phyloP scores from a whole-genome alignment of 2,329 filamentous ascomycete genomes.

The Aspergillus brunneoviolaceus region DNA sequence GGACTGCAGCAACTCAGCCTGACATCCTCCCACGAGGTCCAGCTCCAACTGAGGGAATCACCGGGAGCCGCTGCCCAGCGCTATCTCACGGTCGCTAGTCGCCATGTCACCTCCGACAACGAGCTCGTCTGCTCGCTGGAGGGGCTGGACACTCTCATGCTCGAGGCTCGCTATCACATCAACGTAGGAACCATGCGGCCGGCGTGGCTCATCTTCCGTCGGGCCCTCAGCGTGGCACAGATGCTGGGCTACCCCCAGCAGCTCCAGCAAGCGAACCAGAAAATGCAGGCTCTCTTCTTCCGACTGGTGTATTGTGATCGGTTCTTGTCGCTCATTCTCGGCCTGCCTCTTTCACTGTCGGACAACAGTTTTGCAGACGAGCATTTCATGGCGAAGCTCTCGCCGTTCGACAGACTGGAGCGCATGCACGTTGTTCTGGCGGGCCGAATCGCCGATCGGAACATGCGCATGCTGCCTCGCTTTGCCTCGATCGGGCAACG shows the following conservation, averaged over 20 bases:
- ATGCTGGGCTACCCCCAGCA: background rate
- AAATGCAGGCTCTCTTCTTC: background rate
- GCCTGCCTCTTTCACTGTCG: background rate
- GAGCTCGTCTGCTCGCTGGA: constrained; percentile 1
- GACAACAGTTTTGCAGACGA: background rate
- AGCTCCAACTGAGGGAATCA: background rate
- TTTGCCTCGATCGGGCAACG: background rate
- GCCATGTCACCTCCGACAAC: constrained; percentile 2
- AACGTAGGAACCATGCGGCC: background rate
- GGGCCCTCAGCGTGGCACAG: background rate
- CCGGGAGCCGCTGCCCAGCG: background rate
- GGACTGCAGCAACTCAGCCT: constrained; percentile 6
- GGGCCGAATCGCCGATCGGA: background rate
- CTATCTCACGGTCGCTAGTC: background rate
- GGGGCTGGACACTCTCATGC: constrained; percentile 3
- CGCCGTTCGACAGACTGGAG: background rate
- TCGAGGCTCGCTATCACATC: constrained; percentile 4
- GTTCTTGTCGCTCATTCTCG: constrained; percentile 2
- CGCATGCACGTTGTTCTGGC: background rate
- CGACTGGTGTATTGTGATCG: constrained; percentile 6
- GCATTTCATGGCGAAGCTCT: background rate
- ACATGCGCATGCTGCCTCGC: background rate
- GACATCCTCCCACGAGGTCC: background rate
- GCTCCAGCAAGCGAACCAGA: background rate
- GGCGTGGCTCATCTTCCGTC: background rate